Conservation (phyloP, 306 rosid genomes). For the Rosa persica region DNA sequence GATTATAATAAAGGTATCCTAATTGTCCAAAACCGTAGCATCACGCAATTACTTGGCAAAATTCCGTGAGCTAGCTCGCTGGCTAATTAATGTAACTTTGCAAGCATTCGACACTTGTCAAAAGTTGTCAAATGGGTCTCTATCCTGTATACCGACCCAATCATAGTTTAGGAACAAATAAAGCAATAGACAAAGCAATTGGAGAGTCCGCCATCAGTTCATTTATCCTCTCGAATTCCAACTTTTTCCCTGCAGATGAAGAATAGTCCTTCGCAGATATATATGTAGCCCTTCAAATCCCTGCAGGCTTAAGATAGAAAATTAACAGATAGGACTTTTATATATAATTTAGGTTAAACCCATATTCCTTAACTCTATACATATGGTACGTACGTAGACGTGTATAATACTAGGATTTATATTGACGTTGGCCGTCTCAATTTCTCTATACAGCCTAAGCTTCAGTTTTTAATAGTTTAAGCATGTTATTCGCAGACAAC, state of each 20-base stretch:
- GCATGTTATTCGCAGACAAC: no score
- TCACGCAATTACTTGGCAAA: background rate
- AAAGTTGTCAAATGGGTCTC: background rate
- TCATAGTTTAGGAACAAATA: background rate
- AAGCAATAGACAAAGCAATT: background rate
- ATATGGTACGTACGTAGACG: background rate
- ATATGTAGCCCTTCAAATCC: background rate
- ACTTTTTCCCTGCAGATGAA: background rate
- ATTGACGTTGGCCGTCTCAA: background rate
- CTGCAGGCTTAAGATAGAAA: background rate
- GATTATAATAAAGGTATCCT: background rate
- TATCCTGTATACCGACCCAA: background rate
- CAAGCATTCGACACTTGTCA: background rate
- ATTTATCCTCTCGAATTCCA: background rate
- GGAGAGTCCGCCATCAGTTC: background rate
- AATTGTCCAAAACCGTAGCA: constrained; percentile 5
- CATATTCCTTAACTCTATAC: background rate
- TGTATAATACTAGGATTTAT: background rate
- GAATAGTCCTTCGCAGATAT: background rate
- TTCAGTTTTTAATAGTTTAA: no score
- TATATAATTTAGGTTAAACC: background rate
- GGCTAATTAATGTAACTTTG: background rate
- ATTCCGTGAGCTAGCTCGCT: background rate
- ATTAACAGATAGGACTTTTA: background rate
- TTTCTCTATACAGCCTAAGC: background rate